phyloP scores from a whole-genome alignment of 2,329 filamentous ascomycete genomes.

The Cercospora janseana region DNA sequence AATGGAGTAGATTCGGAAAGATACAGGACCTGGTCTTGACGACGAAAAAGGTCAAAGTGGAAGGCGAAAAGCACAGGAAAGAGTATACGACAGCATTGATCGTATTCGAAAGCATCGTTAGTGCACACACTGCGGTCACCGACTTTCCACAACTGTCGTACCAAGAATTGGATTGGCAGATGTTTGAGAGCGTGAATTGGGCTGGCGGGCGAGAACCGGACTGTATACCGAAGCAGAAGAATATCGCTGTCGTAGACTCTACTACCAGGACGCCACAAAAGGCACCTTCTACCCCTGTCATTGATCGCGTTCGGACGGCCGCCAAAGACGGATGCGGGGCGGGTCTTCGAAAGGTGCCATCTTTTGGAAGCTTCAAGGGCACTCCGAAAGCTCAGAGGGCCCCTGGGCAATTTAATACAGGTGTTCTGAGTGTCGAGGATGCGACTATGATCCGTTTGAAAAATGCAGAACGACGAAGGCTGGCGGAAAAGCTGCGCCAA shows the following conservation, averaged over 20 bases:
- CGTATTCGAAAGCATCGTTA: conserved; percentile 57
- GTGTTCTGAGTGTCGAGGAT: conserved; percentile 40
- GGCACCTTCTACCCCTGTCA: not conserved
- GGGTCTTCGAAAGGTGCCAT: conserved; percentile 40
- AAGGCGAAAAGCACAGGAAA: conserved; percentile 33
- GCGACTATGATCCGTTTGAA: conserved; percentile 47
- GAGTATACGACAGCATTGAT: conserved; percentile 52
- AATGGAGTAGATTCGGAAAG: conserved; percentile 57
- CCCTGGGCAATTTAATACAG: conserved; percentile 12
- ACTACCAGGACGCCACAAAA: not conserved
- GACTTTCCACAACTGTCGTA: conserved; percentile 40
- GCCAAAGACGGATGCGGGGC: not conserved
- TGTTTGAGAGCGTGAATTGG: conserved; percentile 57
- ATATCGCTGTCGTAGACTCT: not conserved
- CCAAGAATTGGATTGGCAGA: conserved; percentile 43
- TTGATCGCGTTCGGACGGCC: not conserved
- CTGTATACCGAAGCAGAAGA: conserved; percentile 30
- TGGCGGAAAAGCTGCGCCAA: conserved; percentile 46
- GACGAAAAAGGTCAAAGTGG: conserved; percentile 50
- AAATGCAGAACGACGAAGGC: conserved; percentile 44
- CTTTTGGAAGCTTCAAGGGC: conserved; percentile 42
- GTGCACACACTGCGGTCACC: conserved; percentile 56
- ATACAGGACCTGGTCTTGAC: conserved; percentile 57
- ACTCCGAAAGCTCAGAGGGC: conserved; percentile 27
- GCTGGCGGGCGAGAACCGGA: conserved; percentile 55